phyloP scores from a whole-genome alignment of 352 stramenopile species.

The Globisporangium irregulare region DNA sequence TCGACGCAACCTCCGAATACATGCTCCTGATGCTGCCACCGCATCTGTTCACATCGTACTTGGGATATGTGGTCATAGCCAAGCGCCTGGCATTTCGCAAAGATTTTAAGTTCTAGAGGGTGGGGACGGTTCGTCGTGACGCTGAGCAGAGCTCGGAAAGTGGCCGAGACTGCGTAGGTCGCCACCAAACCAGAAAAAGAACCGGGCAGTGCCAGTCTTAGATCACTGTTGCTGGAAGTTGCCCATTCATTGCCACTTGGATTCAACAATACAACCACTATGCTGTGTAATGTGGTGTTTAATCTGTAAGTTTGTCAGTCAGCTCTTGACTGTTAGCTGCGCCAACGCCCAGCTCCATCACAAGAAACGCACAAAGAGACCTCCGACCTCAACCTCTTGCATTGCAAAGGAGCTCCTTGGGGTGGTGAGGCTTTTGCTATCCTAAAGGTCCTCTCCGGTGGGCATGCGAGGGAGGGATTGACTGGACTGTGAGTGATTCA shows the following conservation, averaged over 20 bases:
- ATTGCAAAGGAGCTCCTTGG: background rate
- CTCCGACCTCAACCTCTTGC: background rate
- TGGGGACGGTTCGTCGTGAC: background rate
- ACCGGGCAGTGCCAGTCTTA: too few species aligned
- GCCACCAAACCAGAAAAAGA: too few species aligned
- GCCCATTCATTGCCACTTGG: background rate
- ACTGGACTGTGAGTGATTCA: background rate
- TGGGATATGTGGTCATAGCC: background rate
- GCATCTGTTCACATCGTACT: constrained; percentile 4
- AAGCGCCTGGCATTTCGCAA: background rate
- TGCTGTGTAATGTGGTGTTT: too few species aligned
- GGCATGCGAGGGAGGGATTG: background rate
- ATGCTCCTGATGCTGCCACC: background rate
- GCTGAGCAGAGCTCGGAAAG: background rate
- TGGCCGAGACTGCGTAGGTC: background rate
- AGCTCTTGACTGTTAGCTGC: too few species aligned
- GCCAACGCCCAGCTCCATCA: too few species aligned
- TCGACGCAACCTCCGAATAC: background rate
- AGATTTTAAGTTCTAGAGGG: background rate
- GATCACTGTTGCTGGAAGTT: too few species aligned
- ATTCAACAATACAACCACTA: too few species aligned
- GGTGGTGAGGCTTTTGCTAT: background rate
- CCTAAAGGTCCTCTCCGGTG: background rate
- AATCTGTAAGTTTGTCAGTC: too few species aligned
- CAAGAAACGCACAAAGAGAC: background rate